These are phyloP conservation scores for Solanum chacoense DNA, from an alignment of 305 asterid species.

Conservation along the genomic window DNA sequence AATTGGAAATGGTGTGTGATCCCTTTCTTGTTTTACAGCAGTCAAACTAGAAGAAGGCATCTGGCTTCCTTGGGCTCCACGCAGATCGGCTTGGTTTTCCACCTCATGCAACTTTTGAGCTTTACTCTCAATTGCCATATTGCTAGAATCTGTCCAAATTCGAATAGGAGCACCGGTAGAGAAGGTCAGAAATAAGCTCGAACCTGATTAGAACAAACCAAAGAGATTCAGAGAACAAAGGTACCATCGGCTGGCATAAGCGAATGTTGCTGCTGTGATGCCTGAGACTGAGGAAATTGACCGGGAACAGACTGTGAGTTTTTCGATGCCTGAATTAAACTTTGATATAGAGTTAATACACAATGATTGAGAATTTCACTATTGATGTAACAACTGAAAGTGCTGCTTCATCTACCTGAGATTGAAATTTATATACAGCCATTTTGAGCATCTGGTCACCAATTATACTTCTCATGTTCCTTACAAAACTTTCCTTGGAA, in stretches of 20 bases:
- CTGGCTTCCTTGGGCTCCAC: constrained; percentile 39
- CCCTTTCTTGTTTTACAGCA: constrained; percentile 53
- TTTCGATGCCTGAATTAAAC: constrained; percentile 40
- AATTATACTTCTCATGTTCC: constrained; percentile 74
- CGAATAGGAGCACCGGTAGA: constrained; percentile 15
- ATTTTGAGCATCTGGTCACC: constrained; percentile 92
- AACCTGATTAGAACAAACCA: neutral
- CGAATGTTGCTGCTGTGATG: constrained; percentile 37
- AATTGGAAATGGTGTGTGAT: constrained; percentile 44
- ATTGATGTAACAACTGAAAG: neutral
- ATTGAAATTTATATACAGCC: constrained; percentile 76
- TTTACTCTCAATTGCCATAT: constrained; percentile 30
- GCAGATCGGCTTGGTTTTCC: constrained; percentile 48
- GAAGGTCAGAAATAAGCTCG: neutral
- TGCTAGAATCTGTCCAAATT: constrained; percentile 33
- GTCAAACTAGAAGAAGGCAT: constrained; percentile 29
- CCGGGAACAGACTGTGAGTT: constrained; percentile 29
- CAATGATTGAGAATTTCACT: neutral
- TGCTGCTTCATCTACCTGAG: constrained; percentile 39
- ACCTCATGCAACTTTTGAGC: constrained; percentile 32
- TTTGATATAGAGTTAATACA: constrained; percentile 11
- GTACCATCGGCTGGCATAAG: constrained; percentile 46
- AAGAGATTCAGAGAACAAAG: neutral
- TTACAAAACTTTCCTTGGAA: constrained; percentile 68
- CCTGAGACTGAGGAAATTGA: constrained; percentile 52